Percentiles rank a stretch among this genome's conserved stretches.
Evolutionary conservation across 1,284 basidiomycete species (phyloP).

Genomic region (Microbotryum silenes-acaulis): DNA sequence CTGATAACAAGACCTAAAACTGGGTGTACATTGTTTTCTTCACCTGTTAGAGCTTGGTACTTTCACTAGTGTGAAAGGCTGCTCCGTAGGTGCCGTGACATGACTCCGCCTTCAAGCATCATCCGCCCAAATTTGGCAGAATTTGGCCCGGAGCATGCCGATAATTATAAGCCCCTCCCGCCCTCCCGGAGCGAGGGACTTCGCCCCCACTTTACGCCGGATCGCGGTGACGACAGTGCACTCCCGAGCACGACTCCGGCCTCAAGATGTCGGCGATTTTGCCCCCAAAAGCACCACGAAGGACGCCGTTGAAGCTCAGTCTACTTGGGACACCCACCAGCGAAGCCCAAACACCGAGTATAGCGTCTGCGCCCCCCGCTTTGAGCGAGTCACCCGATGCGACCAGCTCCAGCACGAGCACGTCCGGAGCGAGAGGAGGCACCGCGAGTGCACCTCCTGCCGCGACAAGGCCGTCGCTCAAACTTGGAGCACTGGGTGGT

Average conservation of each 20-base stretch:
- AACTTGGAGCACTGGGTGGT: conserved; percentile 5
- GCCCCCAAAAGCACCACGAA: conserved; percentile 24
- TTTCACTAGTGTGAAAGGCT: too few species aligned
- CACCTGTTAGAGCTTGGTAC: too few species aligned
- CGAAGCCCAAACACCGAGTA: background rate
- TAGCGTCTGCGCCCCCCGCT: conserved; percentile 1
- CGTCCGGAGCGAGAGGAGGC: background rate
- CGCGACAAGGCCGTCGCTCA: conserved; percentile 13
- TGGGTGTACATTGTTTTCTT: too few species aligned
- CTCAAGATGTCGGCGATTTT: conserved; percentile 20
- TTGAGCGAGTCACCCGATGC: background rate
- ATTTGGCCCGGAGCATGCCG: too few species aligned
- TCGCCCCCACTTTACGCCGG: too few species aligned
- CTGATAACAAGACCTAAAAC: too few species aligned
- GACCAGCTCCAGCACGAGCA: background rate
- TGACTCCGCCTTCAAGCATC: too few species aligned
- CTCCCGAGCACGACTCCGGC: background rate
- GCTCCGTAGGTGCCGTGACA: too few species aligned
- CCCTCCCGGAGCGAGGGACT: too few species aligned
- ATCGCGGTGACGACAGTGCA: too few species aligned
- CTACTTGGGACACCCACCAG: conserved; percentile 6
- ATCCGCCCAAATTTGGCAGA: too few species aligned
- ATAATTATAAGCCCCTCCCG: too few species aligned
- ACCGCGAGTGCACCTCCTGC: background rate
- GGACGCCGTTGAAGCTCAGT: conserved; percentile 20